Evolutionary conservation across 257 asterid species (phyloP), one percentile per base, ranked within the genome.

Genomic region (Ophiorrhiza pumila): DNA sequence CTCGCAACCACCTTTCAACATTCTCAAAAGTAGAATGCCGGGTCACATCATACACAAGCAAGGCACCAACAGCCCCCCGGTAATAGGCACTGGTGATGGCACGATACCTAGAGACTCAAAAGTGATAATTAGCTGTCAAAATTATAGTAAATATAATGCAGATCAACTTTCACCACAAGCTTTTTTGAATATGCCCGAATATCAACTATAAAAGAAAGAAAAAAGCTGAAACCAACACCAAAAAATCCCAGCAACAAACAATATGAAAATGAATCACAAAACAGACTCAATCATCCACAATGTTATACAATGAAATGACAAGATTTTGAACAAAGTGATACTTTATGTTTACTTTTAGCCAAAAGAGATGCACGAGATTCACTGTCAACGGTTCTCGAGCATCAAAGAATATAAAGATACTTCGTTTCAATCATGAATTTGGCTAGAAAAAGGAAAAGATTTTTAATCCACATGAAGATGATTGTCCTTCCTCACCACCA

Each of bases 41-140:
- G 11, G 97, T 91, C 69, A 89, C 96, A 39, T 91, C 97, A 18
- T 83, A 91, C 43, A 91, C 97, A 11, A 91, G 97, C 78, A 91
- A 74, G 58, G 97, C 97, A 35, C 96, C 96, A 9, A 91, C 96
- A 14, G 97, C 97, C 39, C 97, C 96, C 12, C 96, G 91, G 71
- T 91, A 91, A 83, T 91, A 91, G 23, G 97, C 96, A 66, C 97
- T 91, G 66, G 97, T 91, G 80, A 91, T 91, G 73, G 97, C 96
- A 11, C 94, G 94, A 68, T 87, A 91, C 88, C 96, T 91, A 63
- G 74, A 78, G 53, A 69, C 37, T 23, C 59, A 58, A n/a, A 62
- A 23, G 52, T 13, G 41, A 66, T 37, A 13, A 13, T 17, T n/a
- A 22, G 41, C 37, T 47, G 12, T 78, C 55, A 75, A 56, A 43